These are phyloP conservation scores for Verbascum thapsus DNA, from an alignment of 257 asterid species.

Conservation along the genomic window DNA sequence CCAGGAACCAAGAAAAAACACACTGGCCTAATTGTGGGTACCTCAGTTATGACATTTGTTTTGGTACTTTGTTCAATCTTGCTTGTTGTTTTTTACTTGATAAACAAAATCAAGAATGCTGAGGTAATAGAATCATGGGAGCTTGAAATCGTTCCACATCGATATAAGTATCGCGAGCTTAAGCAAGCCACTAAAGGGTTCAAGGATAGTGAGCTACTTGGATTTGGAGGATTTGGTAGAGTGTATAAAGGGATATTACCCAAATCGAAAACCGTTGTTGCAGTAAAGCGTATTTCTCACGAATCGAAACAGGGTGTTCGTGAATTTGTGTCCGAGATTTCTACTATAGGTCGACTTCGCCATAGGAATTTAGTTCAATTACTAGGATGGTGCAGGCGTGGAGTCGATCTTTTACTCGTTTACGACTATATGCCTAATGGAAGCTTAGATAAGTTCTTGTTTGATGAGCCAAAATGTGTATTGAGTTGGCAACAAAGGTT, in stretches of 20 bases:
- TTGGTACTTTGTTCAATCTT: conserved; percentile 19
- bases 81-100: conserved; percentile 26
- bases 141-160: conserved; percentile 71
- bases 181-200: conserved; percentile 65
- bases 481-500: conserved; percentile 66
- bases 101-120: conserved; percentile 43
- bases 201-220: conserved; percentile 61
- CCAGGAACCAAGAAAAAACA: conserved; percentile 37
- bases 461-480: conserved; percentile 38
- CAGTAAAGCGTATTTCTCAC: conserved; percentile 69
- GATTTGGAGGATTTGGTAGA: conserved; percentile 73
- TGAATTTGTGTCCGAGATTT: conserved; percentile 69
- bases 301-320: conserved; percentile 70
- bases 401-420: conserved; percentile 59
- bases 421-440: conserved; percentile 82
- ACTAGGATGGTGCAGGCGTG: conserved; percentile 74
- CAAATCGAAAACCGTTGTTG: conserved; percentile 43
- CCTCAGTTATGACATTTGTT: conserved; percentile 28
- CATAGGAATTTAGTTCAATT: conserved; percentile 73
- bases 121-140: conserved; percentile 77
- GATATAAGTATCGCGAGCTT: conserved; percentile 60
- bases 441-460: conserved; percentile 60
- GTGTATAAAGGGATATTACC: conserved; percentile 58
- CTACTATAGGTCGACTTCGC: conserved; percentile 65
- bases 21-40: conserved; percentile 28